Evolutionary conservation across 805 yeast species (phyloP).

Genomic region (Candida nitratophila): DNA sequence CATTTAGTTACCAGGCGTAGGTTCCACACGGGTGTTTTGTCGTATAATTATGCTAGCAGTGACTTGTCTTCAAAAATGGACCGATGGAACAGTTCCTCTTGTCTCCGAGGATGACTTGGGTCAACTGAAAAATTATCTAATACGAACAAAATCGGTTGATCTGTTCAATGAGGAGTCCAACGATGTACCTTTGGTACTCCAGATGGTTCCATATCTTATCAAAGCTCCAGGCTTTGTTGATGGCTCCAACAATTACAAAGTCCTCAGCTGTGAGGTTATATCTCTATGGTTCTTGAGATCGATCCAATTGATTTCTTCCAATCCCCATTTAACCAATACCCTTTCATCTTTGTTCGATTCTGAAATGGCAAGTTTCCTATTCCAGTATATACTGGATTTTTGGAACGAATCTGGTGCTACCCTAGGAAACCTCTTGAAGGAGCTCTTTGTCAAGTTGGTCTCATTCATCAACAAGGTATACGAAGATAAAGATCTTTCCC

Average conservation of each 20-base stretch:
- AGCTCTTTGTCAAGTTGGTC: constrained; percentile 49
- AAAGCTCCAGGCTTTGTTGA: constrained; percentile 22
- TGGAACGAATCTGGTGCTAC: constrained; percentile 71
- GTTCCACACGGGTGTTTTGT: too few species aligned
- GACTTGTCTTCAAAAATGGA: background rate
- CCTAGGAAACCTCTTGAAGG: constrained; percentile 59
- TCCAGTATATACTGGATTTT: constrained; percentile 54
- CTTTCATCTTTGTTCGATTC: constrained; percentile 6
- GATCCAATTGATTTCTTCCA: constrained; percentile 27
- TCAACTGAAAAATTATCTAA: constrained; percentile 11
- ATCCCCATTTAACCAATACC: background rate
- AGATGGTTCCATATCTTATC: constrained; percentile 3
- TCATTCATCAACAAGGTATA: constrained; percentile 27
- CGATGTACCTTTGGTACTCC: background rate
- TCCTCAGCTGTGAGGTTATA: constrained; percentile 49
- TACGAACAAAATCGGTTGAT: constrained; percentile 7
- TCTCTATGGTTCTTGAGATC: constrained; percentile 60
- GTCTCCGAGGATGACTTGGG: constrained; percentile 3
- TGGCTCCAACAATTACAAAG: constrained; percentile 31
- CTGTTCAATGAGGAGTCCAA: background rate
- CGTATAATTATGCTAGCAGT: background rate
- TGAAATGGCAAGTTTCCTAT: constrained; percentile 27
- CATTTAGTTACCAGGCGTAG: too few species aligned
- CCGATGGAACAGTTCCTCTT: background rate
- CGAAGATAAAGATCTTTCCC: constrained; percentile 3